phyloP scores from a whole-genome alignment of 1,284 basidiomycete species.

The Cutaneotrichosporon spelunceum region DNA sequence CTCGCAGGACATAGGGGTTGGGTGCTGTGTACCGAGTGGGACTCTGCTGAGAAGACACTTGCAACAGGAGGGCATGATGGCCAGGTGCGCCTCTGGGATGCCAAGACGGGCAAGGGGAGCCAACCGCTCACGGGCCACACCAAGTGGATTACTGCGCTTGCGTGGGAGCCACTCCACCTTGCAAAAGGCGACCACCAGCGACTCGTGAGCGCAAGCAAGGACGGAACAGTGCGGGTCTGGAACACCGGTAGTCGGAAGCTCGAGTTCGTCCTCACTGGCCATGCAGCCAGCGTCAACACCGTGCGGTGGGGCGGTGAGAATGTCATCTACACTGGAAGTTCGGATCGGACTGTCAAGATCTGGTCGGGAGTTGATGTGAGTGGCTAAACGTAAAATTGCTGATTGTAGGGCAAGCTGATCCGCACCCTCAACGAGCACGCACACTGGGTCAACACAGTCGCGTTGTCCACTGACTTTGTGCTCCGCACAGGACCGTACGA shows the following conservation, averaged over 20 bases:
- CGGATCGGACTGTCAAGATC: constrained; percentile 87
- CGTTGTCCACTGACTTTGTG: constrained; percentile 92
- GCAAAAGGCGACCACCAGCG: constrained; percentile 68
- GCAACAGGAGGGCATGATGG: constrained; percentile 91
- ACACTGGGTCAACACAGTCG: constrained; percentile 97
- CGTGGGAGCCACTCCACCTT: constrained; percentile 94
- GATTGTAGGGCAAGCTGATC: constrained; percentile 56
- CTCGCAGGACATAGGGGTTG: constrained; percentile 87
- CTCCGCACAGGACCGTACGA: constrained; percentile 94
- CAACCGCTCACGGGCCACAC: constrained; percentile 85
- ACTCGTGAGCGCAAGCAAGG: constrained; percentile 91
- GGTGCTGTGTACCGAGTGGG: constrained; percentile 98
- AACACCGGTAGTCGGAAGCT: constrained; percentile 67
- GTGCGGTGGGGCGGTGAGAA: constrained; percentile 94
- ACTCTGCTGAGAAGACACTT: constrained; percentile 80
- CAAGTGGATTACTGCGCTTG: constrained; percentile 95
- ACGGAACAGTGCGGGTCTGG: constrained; percentile 93
- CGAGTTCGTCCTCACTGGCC: constrained; percentile 86
- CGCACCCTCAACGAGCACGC: constrained; percentile 86
- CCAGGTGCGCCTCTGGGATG: constrained; percentile 84
- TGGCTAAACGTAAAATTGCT: constrained; percentile 13
- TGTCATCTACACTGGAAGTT: constrained; percentile 88
- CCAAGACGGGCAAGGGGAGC: constrained; percentile 79
- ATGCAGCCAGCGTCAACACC: constrained; percentile 90
- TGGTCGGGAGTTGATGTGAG: constrained; percentile 80